A percentile compares a stretch with the other conserved stretches of the same genome.
These are phyloP conservation scores for Moricandia moricandioides DNA, from an alignment of 345 rosid species.

Conservation along the genomic window DNA sequence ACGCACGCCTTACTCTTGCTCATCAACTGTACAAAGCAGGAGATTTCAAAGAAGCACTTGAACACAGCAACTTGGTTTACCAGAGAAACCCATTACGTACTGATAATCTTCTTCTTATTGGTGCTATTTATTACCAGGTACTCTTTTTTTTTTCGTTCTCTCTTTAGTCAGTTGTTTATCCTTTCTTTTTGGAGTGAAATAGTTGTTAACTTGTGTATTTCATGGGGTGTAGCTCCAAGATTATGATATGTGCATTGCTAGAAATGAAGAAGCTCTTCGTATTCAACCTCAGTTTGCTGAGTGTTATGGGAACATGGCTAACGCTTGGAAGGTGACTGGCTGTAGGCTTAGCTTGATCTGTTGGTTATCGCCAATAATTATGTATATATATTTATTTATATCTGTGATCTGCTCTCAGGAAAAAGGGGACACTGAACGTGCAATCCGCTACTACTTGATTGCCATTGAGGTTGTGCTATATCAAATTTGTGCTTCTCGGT, in stretches of 20 bases:
- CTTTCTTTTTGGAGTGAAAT: no score
- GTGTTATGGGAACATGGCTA: constrained; percentile 99
- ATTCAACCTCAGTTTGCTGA: constrained; percentile 92
- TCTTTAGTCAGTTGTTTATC: no score
- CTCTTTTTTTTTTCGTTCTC: background rate
- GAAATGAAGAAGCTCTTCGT: constrained; percentile 93
- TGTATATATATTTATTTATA: background rate
- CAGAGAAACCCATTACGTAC: constrained; percentile 73
- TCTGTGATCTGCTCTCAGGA: constrained; percentile 48
- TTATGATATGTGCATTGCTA: constrained; percentile 90
- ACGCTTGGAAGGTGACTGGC: constrained; percentile 82
- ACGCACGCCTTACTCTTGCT: constrained; percentile 63
- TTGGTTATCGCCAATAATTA: background rate
- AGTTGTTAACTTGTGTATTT: background rate
- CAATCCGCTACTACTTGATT: constrained; percentile 82
- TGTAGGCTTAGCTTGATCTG: constrained; percentile 13
- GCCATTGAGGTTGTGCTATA: constrained; percentile 84
- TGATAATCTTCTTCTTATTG: constrained; percentile 91
- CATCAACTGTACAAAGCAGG: constrained; percentile 87
- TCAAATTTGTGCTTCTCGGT: background rate
- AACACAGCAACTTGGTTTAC: constrained; percentile 72
- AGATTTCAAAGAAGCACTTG: constrained; percentile 72
- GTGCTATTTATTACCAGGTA: constrained; percentile 96
- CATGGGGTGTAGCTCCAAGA: constrained; percentile 63
- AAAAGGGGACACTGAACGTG: constrained; percentile 85